Conservation (phyloP, 148 eudicot species). For the Camellia granthamiana region DNA sequence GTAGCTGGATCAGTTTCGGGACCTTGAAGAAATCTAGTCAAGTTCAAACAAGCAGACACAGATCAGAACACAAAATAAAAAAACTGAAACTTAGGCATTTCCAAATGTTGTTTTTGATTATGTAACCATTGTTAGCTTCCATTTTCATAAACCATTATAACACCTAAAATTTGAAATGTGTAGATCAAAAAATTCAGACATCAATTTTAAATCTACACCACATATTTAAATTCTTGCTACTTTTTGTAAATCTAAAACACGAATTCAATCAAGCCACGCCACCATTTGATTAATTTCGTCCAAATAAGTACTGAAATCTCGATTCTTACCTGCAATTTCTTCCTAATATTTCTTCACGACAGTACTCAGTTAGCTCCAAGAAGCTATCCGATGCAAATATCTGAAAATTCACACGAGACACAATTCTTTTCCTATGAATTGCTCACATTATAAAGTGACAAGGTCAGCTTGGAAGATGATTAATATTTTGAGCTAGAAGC, state of each 20-base stretch:
- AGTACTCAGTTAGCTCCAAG: slow-evolving; percentile 97
- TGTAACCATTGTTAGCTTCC: neutral
- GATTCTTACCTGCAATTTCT: slow-evolving; percentile 83
- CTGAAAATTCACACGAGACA: slow-evolving; percentile 28
- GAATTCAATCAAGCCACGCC: neutral
- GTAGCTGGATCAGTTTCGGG: slow-evolving; percentile 97
- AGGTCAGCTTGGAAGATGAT: neutral
- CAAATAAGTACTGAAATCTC: neutral
- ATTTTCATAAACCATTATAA: neutral
- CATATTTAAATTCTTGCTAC: too few relatives aligned
- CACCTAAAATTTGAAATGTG: neutral
- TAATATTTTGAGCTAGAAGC: neutral
- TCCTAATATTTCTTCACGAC: slow-evolving; percentile 96
- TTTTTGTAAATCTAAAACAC: neutral
- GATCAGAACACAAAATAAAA: neutral
- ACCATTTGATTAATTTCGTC: neutral
- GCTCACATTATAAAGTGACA: neutral
- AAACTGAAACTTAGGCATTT: neutral
- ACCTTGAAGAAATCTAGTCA: slow-evolving; percentile 87
- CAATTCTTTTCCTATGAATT: neutral
- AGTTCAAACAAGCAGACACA: slow-evolving; percentile 2
- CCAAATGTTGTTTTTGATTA: neutral
- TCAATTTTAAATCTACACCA: too few relatives aligned
- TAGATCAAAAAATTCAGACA: too few relatives aligned
- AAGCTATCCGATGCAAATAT: slow-evolving; percentile 99